A percentile compares a stretch with the other conserved stretches of the same genome.
Conservation (phyloP, 2,329 filamentous ascomycete species). For the Zymoseptoria brevis region DNA sequence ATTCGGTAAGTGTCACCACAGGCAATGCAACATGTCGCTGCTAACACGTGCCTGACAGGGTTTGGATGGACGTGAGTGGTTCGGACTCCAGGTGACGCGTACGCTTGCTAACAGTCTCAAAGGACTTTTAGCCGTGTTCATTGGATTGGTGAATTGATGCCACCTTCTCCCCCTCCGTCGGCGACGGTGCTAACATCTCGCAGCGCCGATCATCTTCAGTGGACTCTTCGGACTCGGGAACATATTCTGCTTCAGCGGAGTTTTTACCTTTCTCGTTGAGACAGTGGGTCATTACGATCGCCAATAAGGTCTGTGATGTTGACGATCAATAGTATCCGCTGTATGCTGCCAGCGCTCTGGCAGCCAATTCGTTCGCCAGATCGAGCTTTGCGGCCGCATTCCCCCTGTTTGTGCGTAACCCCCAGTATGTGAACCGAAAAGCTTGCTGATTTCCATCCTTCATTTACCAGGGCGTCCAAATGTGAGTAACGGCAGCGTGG, state of each 20-base stretch:
- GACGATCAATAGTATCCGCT: conserved; percentile 33
- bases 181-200: conserved; percentile 11
- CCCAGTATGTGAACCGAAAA: too few relatives aligned
- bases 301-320: too few relatives aligned
- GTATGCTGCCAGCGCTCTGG: conserved; percentile 43
- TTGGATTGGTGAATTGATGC: conserved; percentile 12
- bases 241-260: conserved; percentile 70
- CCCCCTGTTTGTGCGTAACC: background rate
- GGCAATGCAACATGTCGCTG: background rate
- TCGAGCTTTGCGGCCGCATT: conserved; percentile 39
- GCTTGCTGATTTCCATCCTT: conserved; percentile 2
- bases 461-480: too few relatives aligned
- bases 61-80: conserved; percentile 18
- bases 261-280: conserved; percentile 21
- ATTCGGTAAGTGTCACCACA: conserved; percentile 51
- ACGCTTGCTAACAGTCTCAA: conserved; percentile 4
- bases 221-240: conserved; percentile 37
- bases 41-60: conserved; percentile 4
- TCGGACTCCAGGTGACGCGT: conserved; percentile 4
- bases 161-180: conserved; percentile 1
- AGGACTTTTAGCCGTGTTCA: conserved; percentile 13
- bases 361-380: conserved; percentile 44
- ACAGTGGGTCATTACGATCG: conserved; percentile 2
- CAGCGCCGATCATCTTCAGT: conserved; percentile 45
- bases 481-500: too few relatives aligned